phyloP scores from a whole-genome alignment of 2,329 filamentous ascomycete species.

The Sporothrix globosa region DNA sequence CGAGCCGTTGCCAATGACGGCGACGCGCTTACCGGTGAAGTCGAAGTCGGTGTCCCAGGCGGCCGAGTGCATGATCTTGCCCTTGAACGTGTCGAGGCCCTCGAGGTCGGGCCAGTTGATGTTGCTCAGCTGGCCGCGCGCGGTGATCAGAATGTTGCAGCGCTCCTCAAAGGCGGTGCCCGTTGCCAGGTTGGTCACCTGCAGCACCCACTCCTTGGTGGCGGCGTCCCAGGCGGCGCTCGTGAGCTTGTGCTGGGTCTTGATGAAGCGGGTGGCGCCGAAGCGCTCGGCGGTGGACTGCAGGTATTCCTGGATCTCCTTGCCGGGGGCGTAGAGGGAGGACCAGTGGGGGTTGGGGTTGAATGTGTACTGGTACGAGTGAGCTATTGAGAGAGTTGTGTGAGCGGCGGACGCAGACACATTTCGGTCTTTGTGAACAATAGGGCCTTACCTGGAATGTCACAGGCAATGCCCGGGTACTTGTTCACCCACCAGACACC shows the following conservation, averaged over 20 bases:
- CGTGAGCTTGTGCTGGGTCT: constrained; percentile 49
- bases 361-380: constrained; percentile 61
- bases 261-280: constrained; percentile 52
- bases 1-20: constrained; percentile 57
- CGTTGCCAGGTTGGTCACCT: constrained; percentile 44
- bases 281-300: constrained; percentile 52
- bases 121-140: constrained; percentile 50
- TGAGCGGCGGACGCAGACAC: too few species aligned
- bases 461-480: constrained; percentile 45
- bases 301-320: constrained; percentile 56
- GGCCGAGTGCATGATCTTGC: constrained; percentile 52
- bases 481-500: constrained; percentile 46
- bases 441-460: constrained; percentile 39
- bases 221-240: constrained; percentile 48
- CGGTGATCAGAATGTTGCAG: constrained; percentile 48
- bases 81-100: constrained; percentile 48
- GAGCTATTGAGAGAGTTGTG: constrained; percentile 42
- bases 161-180: constrained; percentile 47
- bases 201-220: constrained; percentile 44
- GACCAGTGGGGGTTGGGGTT: constrained; percentile 60
- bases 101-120: constrained; percentile 50
- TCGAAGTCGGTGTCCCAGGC: constrained; percentile 54
- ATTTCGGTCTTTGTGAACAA: too few species aligned
- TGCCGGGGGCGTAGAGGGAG: constrained; percentile 52
- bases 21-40: constrained; percentile 53